Conservation (phyloP, 495 filamentous ascomycete species). For the Trichoderma reesei region DNA sequence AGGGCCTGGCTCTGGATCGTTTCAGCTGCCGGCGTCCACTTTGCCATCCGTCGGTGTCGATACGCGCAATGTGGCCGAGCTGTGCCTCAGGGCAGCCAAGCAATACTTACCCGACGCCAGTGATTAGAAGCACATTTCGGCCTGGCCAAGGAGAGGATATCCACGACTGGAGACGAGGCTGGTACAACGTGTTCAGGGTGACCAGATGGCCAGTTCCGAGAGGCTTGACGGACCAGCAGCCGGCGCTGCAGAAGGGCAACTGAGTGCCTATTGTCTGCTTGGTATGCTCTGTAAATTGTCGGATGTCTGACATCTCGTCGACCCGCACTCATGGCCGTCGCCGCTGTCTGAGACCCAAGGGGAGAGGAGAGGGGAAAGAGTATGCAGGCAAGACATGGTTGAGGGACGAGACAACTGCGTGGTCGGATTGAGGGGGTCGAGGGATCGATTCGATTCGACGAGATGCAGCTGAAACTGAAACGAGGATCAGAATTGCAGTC, state of each 20-base stretch:
- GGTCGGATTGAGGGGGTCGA: not conserved
- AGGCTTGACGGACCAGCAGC: conserved; percentile 32
- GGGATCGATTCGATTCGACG: not conserved
- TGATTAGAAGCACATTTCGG: conserved; percentile 24
- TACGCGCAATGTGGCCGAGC: conserved; percentile 32
- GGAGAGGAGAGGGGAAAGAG: no score
- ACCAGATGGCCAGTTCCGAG: conserved; percentile 25
- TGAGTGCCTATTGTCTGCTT: no score
- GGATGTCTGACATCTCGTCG: no score
- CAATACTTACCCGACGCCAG: conserved; percentile 18
- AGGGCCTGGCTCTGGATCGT: conserved; percentile 21
- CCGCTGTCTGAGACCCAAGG: no score
- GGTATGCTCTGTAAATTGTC: no score
- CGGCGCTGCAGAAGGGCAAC: conserved; percentile 13
- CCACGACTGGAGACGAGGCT: conserved; percentile 21
- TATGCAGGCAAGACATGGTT: no score
- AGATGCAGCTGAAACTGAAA: not conserved
- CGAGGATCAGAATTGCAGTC: not conserved
- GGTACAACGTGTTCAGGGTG: conserved; percentile 13
- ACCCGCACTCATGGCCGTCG: no score
- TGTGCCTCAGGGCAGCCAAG: conserved; percentile 25
- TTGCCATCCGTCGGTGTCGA: conserved; percentile 23
- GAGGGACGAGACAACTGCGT: no score
- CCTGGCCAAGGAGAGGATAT: conserved; percentile 24
- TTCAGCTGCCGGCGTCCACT: conserved; percentile 17